phyloP scores from a whole-genome alignment of 495 filamentous ascomycete genomes.

The Aspergillus indologenus region DNA sequence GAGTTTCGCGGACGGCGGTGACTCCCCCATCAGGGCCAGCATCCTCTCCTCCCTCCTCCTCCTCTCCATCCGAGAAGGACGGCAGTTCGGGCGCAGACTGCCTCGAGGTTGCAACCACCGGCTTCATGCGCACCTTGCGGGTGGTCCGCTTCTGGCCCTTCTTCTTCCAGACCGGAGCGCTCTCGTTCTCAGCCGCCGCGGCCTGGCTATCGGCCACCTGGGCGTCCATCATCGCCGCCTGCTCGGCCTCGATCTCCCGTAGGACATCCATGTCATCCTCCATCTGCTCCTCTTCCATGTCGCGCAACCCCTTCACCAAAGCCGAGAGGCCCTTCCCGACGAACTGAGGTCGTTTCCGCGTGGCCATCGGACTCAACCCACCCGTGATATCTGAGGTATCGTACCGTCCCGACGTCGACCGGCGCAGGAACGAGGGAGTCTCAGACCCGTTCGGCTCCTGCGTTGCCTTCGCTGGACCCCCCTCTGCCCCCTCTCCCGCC shows the following conservation, averaged over 20 bases:
- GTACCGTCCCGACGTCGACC: conserved; percentile 42
- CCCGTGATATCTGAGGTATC: conserved; percentile 9
- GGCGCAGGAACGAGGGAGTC: conserved; percentile 75
- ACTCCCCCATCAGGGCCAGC: neutral
- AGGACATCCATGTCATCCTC: conserved; percentile 82
- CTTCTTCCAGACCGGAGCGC: conserved; percentile 76
- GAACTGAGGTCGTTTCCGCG: conserved; percentile 59
- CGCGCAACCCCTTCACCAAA: conserved; percentile 71
- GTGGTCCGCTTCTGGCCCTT: conserved; percentile 89
- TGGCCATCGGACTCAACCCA: conserved; percentile 46
- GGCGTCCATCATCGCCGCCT: conserved; percentile 35
- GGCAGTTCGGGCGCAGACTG: conserved; percentile 20
- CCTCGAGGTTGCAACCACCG: conserved; percentile 41
- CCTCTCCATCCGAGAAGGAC: conserved; percentile 16
- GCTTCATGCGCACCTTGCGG: conserved; percentile 69
- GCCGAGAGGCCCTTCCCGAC: conserved; percentile 72
- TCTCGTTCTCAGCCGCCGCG: conserved; percentile 45
- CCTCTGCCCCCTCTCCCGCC: conserved; percentile 16
- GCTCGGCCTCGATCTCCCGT: conserved; percentile 69
- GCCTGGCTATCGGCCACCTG: conserved; percentile 63
- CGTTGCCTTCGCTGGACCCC: conserved; percentile 21
- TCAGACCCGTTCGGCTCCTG: conserved; percentile 24
- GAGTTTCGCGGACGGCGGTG: conserved; percentile 33
- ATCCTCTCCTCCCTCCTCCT: conserved; percentile 31
- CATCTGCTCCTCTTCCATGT: conserved; percentile 71